Evolutionary conservation across 805 yeast species (phyloP), one percentile per base, ranked within the genome.

Genomic region (Blastobotrys americana): DNA sequence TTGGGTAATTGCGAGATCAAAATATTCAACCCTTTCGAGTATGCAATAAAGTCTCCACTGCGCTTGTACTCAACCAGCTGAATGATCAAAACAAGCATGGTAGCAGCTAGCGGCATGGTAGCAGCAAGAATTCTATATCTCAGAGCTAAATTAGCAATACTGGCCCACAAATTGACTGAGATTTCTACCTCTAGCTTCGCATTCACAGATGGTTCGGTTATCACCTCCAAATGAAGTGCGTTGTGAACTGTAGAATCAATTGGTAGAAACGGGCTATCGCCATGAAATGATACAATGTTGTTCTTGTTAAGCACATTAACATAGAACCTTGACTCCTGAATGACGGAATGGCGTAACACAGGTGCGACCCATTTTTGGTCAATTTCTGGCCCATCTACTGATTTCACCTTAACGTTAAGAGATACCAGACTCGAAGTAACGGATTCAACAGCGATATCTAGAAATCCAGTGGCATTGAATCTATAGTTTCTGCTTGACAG

Each of bases 41-140:
- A 74, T 0, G 72, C 55, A 2, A 74, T 68, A 52, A 71, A 77
- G 0, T 52, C 47, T 10, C 61, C 55, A 18, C 64, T 61, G 27
- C 63, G 49, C 42, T 67, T 59, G 56, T 70, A 81, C 16, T 56
- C 53, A 28, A 55, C 54, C 42, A 82, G 66, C 59, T 89, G 97
- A 17, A 77, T 54, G 2, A 74, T 54, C 37, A 82, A 51, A 0
- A 75, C 73, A 15, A 77, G 45, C 0, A 77, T 62, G 1, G 80
- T 71, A 15, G 84, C 66, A 34, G 78, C 76, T 1, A 82, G 68
- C 2, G 95, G 88, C 43, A 84, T 72, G 1, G 88, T 72, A 3
- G 84, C 81, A 34, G 83, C 66, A 1, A 84, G 77, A 10, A 90
- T 71, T 55, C 98, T 72, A 61, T 84, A 90, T 45, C 95, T 70